These are phyloP conservation scores for Calocera viscosa DNA, from an alignment of 768 basidiomycete species.

Conservation along the genomic window DNA sequence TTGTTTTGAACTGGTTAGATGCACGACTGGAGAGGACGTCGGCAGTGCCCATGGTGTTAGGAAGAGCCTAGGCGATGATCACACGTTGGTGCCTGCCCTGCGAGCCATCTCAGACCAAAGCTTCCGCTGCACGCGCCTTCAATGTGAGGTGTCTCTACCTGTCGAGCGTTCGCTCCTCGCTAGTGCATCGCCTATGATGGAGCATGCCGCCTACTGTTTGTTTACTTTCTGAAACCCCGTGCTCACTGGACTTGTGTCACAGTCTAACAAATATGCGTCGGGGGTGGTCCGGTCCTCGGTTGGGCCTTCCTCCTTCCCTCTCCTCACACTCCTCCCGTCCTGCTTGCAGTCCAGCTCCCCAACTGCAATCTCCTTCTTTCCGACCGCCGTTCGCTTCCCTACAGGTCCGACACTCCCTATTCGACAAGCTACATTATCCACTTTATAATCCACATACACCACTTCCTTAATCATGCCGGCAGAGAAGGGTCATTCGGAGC, in stretches of 20 bases:
- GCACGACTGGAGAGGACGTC: not conserved
- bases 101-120: slow-evolving; percentile 8
- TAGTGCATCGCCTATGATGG: not conserved
- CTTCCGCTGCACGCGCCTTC: slow-evolving; percentile 4
- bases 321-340: not conserved
- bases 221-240: slow-evolving; percentile 7
- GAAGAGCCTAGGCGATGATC: not conserved
- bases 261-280: slow-evolving; percentile 5
- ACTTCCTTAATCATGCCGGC: not conserved
- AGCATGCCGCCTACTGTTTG: not conserved
- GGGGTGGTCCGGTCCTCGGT: not conserved
- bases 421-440: not conserved
- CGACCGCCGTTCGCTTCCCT: not conserved
- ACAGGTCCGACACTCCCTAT: not conserved
- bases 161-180: not conserved
- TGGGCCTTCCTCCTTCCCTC: slow-evolving; percentile 6
- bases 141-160: slow-evolving; percentile 4
- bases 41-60: not conserved
- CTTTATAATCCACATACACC: slow-evolving; percentile 7
- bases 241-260: not conserved
- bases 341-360: slow-evolving; percentile 1
- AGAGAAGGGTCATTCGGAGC: slow-evolving; percentile 7
- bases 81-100: slow-evolving; percentile 9
- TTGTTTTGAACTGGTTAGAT: not conserved
- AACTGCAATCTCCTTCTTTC: not conserved